Evolutionary conservation across 2,329 filamentous ascomycete genomes (phyloP).

Genomic region (Phyllosticta citrichinensis): DNA sequence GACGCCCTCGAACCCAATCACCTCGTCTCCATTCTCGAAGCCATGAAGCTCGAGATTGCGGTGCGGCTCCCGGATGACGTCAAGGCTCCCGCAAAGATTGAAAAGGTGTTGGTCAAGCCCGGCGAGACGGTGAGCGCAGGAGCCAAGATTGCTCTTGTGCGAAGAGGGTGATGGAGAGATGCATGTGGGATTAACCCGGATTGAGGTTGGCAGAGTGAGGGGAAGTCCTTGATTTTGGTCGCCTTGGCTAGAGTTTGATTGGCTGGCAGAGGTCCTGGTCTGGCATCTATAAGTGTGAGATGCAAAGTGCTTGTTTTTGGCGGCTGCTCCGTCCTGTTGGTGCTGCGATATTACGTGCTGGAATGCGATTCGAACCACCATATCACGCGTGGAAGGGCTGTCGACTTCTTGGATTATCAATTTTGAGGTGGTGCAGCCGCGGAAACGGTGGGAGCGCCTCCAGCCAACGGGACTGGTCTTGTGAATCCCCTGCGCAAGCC

Average conservation of each 20-base stretch:
- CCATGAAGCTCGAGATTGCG: slow-evolving; percentile 39
- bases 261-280: not conserved
- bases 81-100: slow-evolving; percentile 20
- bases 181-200: not conserved
- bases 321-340: too few relatives aligned
- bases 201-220: not conserved
- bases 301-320: not conserved
- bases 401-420: not conserved
- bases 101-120: slow-evolving; percentile 33
- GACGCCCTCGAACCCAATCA: slow-evolving; percentile 24
- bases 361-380: too few relatives aligned
- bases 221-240: not conserved
- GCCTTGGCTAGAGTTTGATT: not conserved
- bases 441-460: not conserved
- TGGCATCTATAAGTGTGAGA: not conserved
- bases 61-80: slow-evolving; percentile 29
- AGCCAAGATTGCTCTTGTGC: slow-evolving; percentile 22
- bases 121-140: slow-evolving; percentile 32
- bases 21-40: slow-evolving; percentile 34
- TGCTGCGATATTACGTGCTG: too few relatives aligned
- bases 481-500: not conserved
- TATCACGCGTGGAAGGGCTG: not conserved
- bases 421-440: too few relatives aligned
- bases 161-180: not conserved
- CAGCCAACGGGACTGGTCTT: not conserved